These are phyloP conservation scores for Mycena rosella DNA, from an alignment of 768 basidiomycete genomes.

Conservation along the genomic window DNA sequence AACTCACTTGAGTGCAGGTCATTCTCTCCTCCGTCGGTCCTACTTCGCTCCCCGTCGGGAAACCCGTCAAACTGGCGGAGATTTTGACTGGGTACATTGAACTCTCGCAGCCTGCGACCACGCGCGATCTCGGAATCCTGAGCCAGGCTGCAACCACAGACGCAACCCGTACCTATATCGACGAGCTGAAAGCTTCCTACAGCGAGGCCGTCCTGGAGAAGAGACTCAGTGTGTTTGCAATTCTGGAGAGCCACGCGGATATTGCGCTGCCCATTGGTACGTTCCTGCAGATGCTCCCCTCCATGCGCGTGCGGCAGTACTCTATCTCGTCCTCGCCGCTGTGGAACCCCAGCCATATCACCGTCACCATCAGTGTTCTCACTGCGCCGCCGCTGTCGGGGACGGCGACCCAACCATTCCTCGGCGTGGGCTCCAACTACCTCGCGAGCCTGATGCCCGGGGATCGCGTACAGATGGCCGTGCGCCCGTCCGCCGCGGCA, in stretches of 20 bases:
- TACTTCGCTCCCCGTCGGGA: constrained; percentile 55
- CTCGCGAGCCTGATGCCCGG: constrained; percentile 56
- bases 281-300: constrained; percentile 57
- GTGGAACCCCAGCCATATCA: constrained; percentile 55
- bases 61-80: constrained; percentile 50
- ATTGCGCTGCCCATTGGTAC: constrained; percentile 52
- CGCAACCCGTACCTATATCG: constrained; percentile 44
- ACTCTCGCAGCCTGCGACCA: constrained; percentile 61
- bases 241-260: constrained; percentile 54
- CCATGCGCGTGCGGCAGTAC: constrained; percentile 64
- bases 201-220: constrained; percentile 48
- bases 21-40: constrained; percentile 52
- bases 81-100: constrained; percentile 62
- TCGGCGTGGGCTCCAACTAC: constrained; percentile 62
- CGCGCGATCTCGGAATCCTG: constrained; percentile 54
- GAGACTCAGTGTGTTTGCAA: constrained; percentile 56
- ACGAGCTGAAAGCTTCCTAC: constrained; percentile 48
- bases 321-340: constrained; percentile 65
- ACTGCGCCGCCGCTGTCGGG: constrained; percentile 53
- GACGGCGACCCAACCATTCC: constrained; percentile 46
- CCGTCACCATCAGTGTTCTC: constrained; percentile 61
- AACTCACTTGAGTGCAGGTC: constrained; percentile 41
- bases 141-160: constrained; percentile 41
- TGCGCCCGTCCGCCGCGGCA: constrained; percentile 51
- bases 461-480: constrained; percentile 56